Conservation (phyloP, 106 monocot genomes). For the Dioscorea zingiberensis region DNA sequence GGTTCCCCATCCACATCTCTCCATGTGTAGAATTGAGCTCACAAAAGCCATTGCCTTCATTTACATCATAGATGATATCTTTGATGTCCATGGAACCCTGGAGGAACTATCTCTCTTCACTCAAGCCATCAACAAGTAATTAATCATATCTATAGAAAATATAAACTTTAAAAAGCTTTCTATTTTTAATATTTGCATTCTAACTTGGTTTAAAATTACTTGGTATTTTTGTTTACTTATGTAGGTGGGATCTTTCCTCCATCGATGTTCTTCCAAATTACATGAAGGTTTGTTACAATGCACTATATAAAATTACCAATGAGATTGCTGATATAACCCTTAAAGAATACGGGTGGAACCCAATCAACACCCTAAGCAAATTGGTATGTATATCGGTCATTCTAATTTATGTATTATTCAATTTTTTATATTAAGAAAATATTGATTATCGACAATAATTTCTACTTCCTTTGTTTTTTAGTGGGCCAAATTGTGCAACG, state of each 20-base stretch:
- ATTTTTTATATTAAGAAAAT: background rate
- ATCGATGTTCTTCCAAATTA: constrained; percentile 23
- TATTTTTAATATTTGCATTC: background rate
- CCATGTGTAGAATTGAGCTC: constrained; percentile 20
- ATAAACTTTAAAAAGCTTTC: background rate
- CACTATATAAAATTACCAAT: constrained; percentile 28
- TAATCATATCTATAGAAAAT: too few relatives aligned
- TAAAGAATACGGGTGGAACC: constrained; percentile 30
- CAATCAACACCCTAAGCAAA: constrained; percentile 25
- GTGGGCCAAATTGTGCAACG: constrained; percentile 36
- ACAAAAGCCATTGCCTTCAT: constrained; percentile 44
- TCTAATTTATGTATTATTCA: background rate
- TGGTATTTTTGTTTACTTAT: background rate
- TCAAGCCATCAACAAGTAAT: constrained; percentile 22
- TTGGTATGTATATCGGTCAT: constrained; percentile 10
- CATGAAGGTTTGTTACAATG: constrained; percentile 32
- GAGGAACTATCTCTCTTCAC: constrained; percentile 41
- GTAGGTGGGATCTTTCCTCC: constrained; percentile 29
- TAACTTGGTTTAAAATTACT: background rate
- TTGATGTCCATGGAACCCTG: constrained; percentile 29
- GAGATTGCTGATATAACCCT: constrained; percentile 22
- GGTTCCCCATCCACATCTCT: constrained; percentile 20
- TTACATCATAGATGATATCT: constrained; percentile 56
- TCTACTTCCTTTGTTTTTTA: background rate
- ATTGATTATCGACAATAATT: background rate